Conservation (phyloP, 1,284 basidiomycete genomes). For the Ustilago curta region DNA sequence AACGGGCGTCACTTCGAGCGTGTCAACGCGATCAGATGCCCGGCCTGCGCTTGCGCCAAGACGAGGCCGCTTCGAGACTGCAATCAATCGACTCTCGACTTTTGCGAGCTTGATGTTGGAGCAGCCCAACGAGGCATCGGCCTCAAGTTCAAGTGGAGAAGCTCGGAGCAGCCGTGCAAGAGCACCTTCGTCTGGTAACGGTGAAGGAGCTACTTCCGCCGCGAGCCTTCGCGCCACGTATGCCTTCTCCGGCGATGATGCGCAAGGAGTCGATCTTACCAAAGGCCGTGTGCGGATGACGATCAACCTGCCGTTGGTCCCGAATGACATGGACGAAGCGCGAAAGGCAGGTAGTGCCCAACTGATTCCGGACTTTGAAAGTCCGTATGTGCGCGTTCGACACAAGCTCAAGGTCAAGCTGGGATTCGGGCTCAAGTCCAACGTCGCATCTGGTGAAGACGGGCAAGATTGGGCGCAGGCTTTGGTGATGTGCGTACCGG, state of each 20-base stretch:
- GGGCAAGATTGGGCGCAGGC: constrained; percentile 63
- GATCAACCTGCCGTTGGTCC: constrained; percentile 65
- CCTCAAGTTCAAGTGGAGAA: constrained; percentile 1
- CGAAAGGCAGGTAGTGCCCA: constrained; percentile 48
- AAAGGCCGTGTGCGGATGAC: constrained; percentile 65
- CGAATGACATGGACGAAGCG: constrained; percentile 40
- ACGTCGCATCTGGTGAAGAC: constrained; percentile 26
- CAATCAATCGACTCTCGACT: constrained; percentile 60
- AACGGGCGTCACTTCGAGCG: constrained; percentile 19
- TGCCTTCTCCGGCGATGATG: constrained; percentile 64
- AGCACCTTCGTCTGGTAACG: neutral
- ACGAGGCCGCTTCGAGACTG: constrained; percentile 48
- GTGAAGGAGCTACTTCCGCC: neutral
- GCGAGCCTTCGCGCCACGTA: constrained; percentile 62
- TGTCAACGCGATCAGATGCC: constrained; percentile 8
- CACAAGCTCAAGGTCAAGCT: constrained; percentile 69
- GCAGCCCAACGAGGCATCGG: constrained; percentile 25
- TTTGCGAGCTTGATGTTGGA: constrained; percentile 64
- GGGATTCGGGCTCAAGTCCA: constrained; percentile 60
- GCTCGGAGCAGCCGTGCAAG: constrained; percentile 1
- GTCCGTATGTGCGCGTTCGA: constrained; percentile 63
- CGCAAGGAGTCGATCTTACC: constrained; percentile 61
- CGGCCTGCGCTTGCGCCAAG: constrained; percentile 12
- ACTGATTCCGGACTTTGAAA: constrained; percentile 67
- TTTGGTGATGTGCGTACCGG: constrained; percentile 67